Base-by-base conservation (phyloP, 2,329 filamentous ascomycete genomes). In the Paecilomyces sp. region DNA sequence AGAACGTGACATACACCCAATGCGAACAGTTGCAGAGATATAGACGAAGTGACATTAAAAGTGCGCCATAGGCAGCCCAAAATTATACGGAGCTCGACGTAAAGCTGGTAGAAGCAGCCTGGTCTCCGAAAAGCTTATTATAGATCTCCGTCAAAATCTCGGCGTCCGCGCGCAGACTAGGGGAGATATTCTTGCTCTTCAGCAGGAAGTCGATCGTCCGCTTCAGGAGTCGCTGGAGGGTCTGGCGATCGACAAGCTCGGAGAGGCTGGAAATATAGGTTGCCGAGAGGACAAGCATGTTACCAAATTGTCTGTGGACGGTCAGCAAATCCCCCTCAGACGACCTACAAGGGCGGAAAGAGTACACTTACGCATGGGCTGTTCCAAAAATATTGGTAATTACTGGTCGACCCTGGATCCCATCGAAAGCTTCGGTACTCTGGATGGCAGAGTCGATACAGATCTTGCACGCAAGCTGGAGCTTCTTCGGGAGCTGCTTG, bases 341-440 rank as follows among this genome's bases (percentile, higher is more conserved):
- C 57, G 18, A 47, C 56, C 50, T 54, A 50, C 51, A 33, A 57
- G 11, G 50, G 54, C 54, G 12, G 18, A 58, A 61, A 31, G 41
- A 1, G 36, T 47, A n/a, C n/a, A 86, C 91, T 85, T 89, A 96
- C 90, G 93, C 92, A 81, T 97, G 93, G 63, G 92, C 89, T 18
- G 93, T 97, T 57, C 93, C 92, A 75, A 96, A 96, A 25, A 96
- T 88, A 68, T 97, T 97, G n/a, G 93, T 97, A 58, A 97, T 87
- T 57, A 97, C 88, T 8, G 90, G 85, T 31, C 91, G 85, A 62
- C 83, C 77, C 28, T 72, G 76, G 15, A 84, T 79, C 1, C 81
- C 81, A 71, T 89, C 85, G 70, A 97, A 96, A 0, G 92, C 91
- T 58, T 86, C 83, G 0, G 93, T 97, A 72, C 93, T 97, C 70